Evolutionary conservation across 441 rosid species (phyloP), one percentile per base, ranked within the genome.

Genomic region (Hura crepitans): DNA sequence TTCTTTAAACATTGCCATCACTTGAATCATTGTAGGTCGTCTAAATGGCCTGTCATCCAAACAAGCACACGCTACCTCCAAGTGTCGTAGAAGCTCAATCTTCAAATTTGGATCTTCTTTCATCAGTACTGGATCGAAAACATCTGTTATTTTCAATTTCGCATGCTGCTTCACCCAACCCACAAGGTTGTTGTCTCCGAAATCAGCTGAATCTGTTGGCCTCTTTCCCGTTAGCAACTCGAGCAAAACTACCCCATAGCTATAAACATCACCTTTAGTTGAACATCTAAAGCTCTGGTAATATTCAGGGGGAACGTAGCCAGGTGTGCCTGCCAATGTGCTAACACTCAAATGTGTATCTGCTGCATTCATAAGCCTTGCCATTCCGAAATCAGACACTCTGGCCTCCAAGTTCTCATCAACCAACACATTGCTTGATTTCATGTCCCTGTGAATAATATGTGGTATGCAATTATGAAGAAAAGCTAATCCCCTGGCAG

Each of bases 81-180:
- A 76, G 79, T 93, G 93, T 49, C 87, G 87, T 65, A 85, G 62
- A 45, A 93, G 97, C 80, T 91, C 98, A 0, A 83, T 85, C 82
- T 86, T 86, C 0, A 89, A 68, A 42, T 68, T 77, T 2, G 95
- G 90, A 39, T 91, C 96, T 72, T 91, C 95, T 69, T 84, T 89
- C 85, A 86, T 63, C 4, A 93, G 81, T 66, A 67, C 84, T 0
- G 84, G 93, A 79, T 93, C 98, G 0, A 93, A 89, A 6, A 93
- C 95, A 14, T 93, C 85, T 14, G 85, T 89, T 35, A 85, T 78
- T 76, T 73, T 85, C 69, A 87, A 70, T 65, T 90, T 94, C 0
- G 95, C 97, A 0, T 91, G 98, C 81, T 88, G 96, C 72, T 88
- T 95, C 55, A 89, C 98, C 98, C 99, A 95, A 67, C 99, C 99